A percentile compares a stretch with the other conserved stretches of the same genome.
Conservation (phyloP, 1,139 yeast species). For the Candida sojae region DNA sequence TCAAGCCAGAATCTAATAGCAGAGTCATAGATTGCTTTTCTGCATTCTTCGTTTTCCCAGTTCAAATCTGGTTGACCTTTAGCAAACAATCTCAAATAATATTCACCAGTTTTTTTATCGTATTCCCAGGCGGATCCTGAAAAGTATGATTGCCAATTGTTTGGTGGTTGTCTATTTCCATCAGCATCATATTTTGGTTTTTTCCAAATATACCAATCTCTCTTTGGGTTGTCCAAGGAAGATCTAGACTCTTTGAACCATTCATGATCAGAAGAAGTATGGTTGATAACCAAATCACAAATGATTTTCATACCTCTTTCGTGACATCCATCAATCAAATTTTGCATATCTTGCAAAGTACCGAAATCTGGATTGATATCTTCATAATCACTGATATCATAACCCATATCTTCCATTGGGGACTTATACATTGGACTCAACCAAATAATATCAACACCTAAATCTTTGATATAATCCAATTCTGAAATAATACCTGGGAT, state of each 20-base stretch:
- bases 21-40: constrained; percentile 51
- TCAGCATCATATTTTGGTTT: constrained; percentile 46
- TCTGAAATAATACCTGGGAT: constrained; percentile 53
- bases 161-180: constrained; percentile 55
- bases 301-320: constrained; percentile 52
- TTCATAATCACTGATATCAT: constrained; percentile 58
- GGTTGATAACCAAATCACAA: constrained; percentile 60
- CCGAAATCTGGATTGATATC: constrained; percentile 55
- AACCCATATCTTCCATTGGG: constrained; percentile 66
- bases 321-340: constrained; percentile 49
- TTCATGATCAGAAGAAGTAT: constrained; percentile 54
- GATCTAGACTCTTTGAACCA: constrained; percentile 61
- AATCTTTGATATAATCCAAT: constrained; percentile 51
- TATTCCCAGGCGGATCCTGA: constrained; percentile 59
- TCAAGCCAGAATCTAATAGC: constrained; percentile 57
- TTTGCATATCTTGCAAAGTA: constrained; percentile 51
- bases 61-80: constrained; percentile 57
- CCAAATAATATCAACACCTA: constrained; percentile 60
- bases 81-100: constrained; percentile 55
- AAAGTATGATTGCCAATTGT: constrained; percentile 56
- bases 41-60: constrained; percentile 56
- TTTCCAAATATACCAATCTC: constrained; percentile 66
- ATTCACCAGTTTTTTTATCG: constrained; percentile 54
- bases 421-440: constrained; percentile 59
- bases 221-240: constrained; percentile 51